A percentile compares a stretch with the other conserved stretches of the same genome.
phyloP scores from a whole-genome alignment of 306 rosid genomes.

The Fragaria vesca region DNA sequence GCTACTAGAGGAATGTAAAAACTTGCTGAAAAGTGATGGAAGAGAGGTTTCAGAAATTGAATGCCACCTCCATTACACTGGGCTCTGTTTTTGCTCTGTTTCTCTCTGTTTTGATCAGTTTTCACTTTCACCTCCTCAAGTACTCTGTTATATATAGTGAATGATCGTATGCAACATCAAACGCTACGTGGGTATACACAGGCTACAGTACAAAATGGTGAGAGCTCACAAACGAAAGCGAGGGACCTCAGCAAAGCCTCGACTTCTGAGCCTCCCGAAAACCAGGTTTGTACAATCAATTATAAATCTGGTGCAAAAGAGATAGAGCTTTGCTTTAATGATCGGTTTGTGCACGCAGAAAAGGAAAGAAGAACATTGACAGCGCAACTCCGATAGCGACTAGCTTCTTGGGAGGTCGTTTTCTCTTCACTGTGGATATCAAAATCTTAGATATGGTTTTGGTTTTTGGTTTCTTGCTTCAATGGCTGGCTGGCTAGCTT shows the following conservation, averaged over 20 bases:
- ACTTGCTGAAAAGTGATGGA: constrained; percentile 27
- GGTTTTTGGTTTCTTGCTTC: not conserved
- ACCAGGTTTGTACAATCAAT: constrained; percentile 13
- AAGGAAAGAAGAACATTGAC: not conserved
- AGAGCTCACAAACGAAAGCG: not conserved
- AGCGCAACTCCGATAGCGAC: not conserved
- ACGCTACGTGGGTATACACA: not conserved
- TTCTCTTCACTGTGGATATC: not conserved
- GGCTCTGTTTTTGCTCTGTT: constrained; percentile 6
- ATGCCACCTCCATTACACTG: constrained; percentile 53
- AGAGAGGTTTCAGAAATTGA: constrained; percentile 51
- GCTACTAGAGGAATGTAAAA: constrained; percentile 29
- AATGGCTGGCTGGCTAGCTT: not conserved
- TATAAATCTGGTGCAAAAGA: not conserved
- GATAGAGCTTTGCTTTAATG: constrained; percentile 1
- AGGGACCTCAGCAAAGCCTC: not conserved
- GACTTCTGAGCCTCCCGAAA: constrained; percentile 4
- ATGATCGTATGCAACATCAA: constrained; percentile 10
- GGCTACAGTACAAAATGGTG: not conserved
- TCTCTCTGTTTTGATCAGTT: not conserved
- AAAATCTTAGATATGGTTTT: not conserved
- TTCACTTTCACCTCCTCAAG: not conserved
- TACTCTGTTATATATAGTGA: constrained; percentile 13
- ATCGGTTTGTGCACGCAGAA: not conserved
- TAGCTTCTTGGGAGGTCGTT: constrained; percentile 4